These are phyloP conservation scores for Leccinum variabile DNA, from an alignment of 1,284 basidiomycete species.

Conservation along the genomic window DNA sequence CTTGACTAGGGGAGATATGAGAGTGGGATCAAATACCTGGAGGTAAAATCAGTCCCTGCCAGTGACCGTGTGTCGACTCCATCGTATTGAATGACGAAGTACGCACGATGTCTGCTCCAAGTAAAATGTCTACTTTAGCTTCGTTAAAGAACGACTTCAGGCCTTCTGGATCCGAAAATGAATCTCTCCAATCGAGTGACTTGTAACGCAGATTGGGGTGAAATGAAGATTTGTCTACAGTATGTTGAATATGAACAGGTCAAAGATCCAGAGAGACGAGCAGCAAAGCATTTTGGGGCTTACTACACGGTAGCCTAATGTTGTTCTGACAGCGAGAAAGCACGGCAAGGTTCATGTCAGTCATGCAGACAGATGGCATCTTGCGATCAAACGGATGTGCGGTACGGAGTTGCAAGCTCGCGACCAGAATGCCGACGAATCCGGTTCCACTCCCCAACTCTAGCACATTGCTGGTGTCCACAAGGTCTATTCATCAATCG, in stretches of 20 bases:
- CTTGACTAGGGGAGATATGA: constrained; percentile 58
- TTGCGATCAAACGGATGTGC: constrained; percentile 14
- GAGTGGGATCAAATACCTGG: constrained; percentile 68
- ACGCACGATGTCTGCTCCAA: constrained; percentile 71
- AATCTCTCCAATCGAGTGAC: constrained; percentile 64
- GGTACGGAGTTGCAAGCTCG: constrained; percentile 47
- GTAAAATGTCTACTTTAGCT: constrained; percentile 52
- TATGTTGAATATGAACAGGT: neutral
- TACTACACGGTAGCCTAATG: constrained; percentile 62
- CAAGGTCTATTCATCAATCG: constrained; percentile 43
- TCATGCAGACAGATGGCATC: constrained; percentile 48
- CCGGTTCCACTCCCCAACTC: constrained; percentile 75
- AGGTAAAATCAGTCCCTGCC: neutral
- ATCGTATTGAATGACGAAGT: neutral
- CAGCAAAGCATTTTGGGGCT: constrained; percentile 21
- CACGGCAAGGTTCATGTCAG: constrained; percentile 66
- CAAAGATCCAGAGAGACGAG: neutral
- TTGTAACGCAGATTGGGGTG: constrained; percentile 47
- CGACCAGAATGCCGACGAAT: constrained; percentile 65
- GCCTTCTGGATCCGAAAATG: constrained; percentile 38
- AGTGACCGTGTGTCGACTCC: neutral
- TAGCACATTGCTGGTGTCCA: constrained; percentile 50
- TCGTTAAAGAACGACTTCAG: constrained; percentile 36
- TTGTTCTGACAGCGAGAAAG: constrained; percentile 62
- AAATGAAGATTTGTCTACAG: constrained; percentile 50